phyloP scores from a whole-genome alignment of 257 asterid species.

The Solanum medicagineum region DNA sequence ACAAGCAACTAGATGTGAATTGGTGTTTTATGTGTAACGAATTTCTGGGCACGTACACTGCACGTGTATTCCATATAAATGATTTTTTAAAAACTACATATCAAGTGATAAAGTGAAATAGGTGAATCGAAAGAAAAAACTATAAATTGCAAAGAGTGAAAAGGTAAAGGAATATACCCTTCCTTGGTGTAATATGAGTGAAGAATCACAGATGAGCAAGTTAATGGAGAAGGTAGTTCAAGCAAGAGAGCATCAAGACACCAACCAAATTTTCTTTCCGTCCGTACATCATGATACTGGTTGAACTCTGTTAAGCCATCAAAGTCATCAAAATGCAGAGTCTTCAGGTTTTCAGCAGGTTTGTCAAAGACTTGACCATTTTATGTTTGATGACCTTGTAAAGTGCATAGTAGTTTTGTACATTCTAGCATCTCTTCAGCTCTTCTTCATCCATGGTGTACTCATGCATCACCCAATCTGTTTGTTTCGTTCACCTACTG shows the following conservation, averaged over 20 bases:
- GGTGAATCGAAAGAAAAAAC: too few species aligned
- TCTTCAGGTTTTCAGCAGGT: conserved; percentile 11
- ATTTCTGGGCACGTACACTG: too few species aligned
- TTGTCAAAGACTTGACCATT: not conserved
- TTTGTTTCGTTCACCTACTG: conserved; percentile 50
- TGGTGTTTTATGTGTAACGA: not conserved
- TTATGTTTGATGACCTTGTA: conserved; percentile 36
- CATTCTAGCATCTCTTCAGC: conserved; percentile 45
- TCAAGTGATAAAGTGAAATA: too few species aligned
- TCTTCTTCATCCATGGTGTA: conserved; percentile 78
- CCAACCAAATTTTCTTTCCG: too few species aligned
- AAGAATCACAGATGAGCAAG: too few species aligned
- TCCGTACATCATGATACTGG: conserved; percentile 33
- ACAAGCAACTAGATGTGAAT: not conserved
- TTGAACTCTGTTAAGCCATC: conserved; percentile 49
- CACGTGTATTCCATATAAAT: too few species aligned
- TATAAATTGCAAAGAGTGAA: too few species aligned
- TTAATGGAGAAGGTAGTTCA: too few species aligned
- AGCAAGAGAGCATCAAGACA: too few species aligned
- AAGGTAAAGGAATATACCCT: too few species aligned
- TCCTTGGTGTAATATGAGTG: too few species aligned
- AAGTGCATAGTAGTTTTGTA: conserved; percentile 57
- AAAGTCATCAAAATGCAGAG: conserved; percentile 23
- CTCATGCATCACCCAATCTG: conserved; percentile 99
- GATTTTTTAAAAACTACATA: too few species aligned